These are phyloP conservation scores for Immersiella caudata DNA, from an alignment of 495 filamentous ascomycete genomes.

Conservation along the genomic window DNA sequence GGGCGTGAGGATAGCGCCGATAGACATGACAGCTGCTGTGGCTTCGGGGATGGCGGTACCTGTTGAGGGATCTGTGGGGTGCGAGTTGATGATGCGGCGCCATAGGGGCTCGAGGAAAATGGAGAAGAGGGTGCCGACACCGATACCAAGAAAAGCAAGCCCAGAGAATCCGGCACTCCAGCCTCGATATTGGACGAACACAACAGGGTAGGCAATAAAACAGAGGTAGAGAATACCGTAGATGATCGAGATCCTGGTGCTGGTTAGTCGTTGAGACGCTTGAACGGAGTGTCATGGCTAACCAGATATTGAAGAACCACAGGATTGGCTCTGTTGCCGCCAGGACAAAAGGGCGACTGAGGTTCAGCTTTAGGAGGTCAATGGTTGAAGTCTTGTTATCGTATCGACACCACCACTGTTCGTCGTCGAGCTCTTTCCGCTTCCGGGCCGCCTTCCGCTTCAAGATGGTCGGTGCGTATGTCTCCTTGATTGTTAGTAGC, in stretches of 20 bases:
- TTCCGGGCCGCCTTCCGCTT: slow-evolving; percentile 65
- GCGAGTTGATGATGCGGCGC: slow-evolving; percentile 70
- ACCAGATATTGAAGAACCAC: slow-evolving; percentile 77
- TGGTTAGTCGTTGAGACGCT: not conserved
- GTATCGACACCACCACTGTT: slow-evolving; percentile 75
- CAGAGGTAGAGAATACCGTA: slow-evolving; percentile 81
- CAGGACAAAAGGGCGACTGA: slow-evolving; percentile 77
- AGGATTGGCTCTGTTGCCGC: slow-evolving; percentile 82
- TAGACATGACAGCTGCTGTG: slow-evolving; percentile 69
- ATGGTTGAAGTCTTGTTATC: slow-evolving; percentile 59
- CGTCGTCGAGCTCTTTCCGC: slow-evolving; percentile 75
- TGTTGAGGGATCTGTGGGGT: slow-evolving; percentile 68
- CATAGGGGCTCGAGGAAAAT: slow-evolving; percentile 71
- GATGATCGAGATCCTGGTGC: slow-evolving; percentile 51
- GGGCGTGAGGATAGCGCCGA: slow-evolving; percentile 68
- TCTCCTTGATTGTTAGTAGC: slow-evolving; percentile 66
- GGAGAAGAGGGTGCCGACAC: slow-evolving; percentile 68
- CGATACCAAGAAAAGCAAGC: slow-evolving; percentile 82
- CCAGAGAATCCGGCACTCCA: slow-evolving; percentile 74
- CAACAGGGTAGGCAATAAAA: slow-evolving; percentile 82
- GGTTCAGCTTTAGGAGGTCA: slow-evolving; percentile 63
- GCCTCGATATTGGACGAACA: slow-evolving; percentile 70
- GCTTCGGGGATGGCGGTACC: slow-evolving; percentile 71
- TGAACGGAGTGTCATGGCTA: slow-evolving; percentile 7
- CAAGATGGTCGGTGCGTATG: slow-evolving; percentile 75